Percentiles rank a stretch among this genome's conserved stretches.
Conservation (phyloP, 2,329 filamentous ascomycete species). For the Exserohilum rostratum region DNA sequence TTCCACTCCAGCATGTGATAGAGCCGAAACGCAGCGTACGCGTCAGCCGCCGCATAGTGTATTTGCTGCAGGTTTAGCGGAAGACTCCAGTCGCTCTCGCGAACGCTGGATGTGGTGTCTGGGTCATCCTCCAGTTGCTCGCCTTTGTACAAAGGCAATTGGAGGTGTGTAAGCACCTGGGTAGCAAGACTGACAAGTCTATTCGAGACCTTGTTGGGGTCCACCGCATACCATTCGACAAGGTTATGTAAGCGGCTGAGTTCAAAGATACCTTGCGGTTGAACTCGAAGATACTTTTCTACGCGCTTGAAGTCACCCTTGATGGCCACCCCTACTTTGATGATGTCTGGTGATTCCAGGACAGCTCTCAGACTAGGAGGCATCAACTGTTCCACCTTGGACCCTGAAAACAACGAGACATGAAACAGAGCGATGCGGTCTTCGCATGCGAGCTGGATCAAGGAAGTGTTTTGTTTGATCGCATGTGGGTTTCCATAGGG, state of each 20-base stretch:
- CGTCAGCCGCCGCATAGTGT: constrained; percentile 77
- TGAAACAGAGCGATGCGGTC: constrained; percentile 83
- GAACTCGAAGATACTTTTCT: constrained; percentile 63
- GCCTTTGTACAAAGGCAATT: constrained; percentile 84
- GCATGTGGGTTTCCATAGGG: constrained; percentile 43
- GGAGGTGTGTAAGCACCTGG: constrained; percentile 72
- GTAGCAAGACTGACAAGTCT: constrained; percentile 69
- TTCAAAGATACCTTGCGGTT: constrained; percentile 74
- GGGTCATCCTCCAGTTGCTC: constrained; percentile 40
- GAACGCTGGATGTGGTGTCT: constrained; percentile 55
- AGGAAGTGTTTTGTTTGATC: constrained; percentile 80
- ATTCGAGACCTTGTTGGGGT: constrained; percentile 59
- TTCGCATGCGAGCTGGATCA: constrained; percentile 82
- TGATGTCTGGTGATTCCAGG: constrained; percentile 71
- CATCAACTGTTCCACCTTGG: constrained; percentile 61
- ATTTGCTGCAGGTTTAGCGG: constrained; percentile 69
- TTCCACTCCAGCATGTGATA: constrained; percentile 74
- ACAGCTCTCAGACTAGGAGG: constrained; percentile 72
- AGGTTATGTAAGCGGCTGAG: constrained; percentile 82
- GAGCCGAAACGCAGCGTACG: constrained; percentile 80
- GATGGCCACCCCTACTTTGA: constrained; percentile 80
- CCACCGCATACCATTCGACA: constrained; percentile 61
- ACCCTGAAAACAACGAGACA: constrained; percentile 59
- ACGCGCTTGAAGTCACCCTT: constrained; percentile 68
- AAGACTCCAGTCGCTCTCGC: constrained; percentile 76